Evolutionary conservation across 192 early-diverging fungal genomes (phyloP).

Genomic region (Backusella parvicylindrica): DNA sequence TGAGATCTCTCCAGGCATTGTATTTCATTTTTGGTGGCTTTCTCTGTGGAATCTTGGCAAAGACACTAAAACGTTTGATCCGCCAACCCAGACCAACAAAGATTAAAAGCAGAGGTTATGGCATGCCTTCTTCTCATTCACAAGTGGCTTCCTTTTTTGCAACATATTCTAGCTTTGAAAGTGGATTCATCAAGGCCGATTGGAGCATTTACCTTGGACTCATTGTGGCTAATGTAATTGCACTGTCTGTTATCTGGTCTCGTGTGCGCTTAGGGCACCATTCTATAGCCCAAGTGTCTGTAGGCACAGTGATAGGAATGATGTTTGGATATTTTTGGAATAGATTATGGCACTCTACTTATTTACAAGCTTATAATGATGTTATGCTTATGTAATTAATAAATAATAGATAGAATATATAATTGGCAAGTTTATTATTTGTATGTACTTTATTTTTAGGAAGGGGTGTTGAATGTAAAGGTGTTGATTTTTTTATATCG

Average conservation of each 20-base stretch:
- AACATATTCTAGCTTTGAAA: constrained; percentile 33
- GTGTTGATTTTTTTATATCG: background rate
- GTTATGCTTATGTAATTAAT: background rate
- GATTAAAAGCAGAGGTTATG: constrained; percentile 52
- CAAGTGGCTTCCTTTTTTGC: constrained; percentile 70
- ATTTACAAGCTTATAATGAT: background rate
- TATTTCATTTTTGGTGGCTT: constrained; percentile 5
- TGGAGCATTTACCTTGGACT: background rate
- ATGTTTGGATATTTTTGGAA: constrained; percentile 4
- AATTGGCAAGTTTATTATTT: background rate
- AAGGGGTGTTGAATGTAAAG: background rate
- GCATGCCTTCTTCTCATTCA: constrained; percentile 71
- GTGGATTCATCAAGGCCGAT: background rate
- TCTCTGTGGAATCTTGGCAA: constrained; percentile 22
- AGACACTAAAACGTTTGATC: constrained; percentile 39
- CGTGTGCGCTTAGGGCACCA: constrained; percentile 37
- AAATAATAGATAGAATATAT: constrained; percentile 17
- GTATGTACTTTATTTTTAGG: background rate
- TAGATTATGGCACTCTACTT: background rate
- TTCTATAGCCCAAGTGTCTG: constrained; percentile 34
- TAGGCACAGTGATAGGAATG: constrained; percentile 30
- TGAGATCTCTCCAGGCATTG: background rate
- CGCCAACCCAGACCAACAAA: constrained; percentile 38
- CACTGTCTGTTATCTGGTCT: constrained; percentile 40
- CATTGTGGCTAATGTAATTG: background rate